Base-by-base conservation (phyloP, 345 rosid species). In the Eucalyptus rudis region DNA sequence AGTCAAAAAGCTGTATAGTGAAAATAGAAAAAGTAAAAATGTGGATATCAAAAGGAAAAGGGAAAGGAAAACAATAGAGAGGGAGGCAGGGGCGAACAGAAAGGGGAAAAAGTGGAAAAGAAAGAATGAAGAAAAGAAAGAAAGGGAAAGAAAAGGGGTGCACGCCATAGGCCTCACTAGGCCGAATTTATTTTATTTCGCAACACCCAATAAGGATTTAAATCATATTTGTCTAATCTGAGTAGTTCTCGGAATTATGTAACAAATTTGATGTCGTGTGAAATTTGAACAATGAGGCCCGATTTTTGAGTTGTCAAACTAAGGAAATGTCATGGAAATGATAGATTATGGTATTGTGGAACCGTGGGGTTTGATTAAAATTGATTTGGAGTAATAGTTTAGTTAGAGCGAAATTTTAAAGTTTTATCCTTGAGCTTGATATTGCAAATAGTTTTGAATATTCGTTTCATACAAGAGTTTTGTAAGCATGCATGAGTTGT, bases 391-490 rank as follows among this genome's bases (percentile, higher is more conserved):
- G 29, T 24, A 56, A 56, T 22, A 22, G 6, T 56, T 56, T 56
- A 22, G 13, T 56, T 22, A 22, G 13, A 56, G 12, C 0, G 12
- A 2, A 10, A 24, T 56, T 56, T 56, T 56, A 9, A 56, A 10
- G 62, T 56, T 22, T 22, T 3, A 0, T 56, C 12, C 6, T 22
- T 0, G 29, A 56, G 62, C 29, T 56, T 0, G 3, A 56, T 12
- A 22, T 56, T 4, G 29, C 62, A 10, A 24, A 56, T 22, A 10
- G 1, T 24, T 9, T 24, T 56, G 29, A 24, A 22, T 24, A 56
- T 22, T 56, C 1, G 1, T 24, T 56, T 22, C 20, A 24, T 0
- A 24, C 8, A 24, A 22, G 62, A 22, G 5, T 8, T 22, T 56
- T 56, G 62, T 56, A 22, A 56, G 62, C 62, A 24, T 10, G 29